phyloP scores from a whole-genome alignment of 768 basidiomycete species.

The Tulasnella sp. region DNA sequence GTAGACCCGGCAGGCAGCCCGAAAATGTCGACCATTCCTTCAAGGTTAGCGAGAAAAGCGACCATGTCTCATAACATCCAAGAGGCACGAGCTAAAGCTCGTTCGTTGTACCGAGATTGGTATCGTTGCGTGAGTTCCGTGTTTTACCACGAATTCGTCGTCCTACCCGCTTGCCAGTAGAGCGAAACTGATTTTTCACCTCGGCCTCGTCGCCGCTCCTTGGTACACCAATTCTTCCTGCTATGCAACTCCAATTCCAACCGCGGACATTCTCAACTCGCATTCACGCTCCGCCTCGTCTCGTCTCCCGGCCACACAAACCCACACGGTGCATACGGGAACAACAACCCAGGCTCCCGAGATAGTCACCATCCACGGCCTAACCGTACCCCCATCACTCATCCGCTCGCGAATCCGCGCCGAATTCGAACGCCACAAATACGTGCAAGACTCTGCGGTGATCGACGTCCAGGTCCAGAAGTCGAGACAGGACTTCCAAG shows the following conservation, averaged over 20 bases:
- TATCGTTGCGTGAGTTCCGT: conserved; percentile 67
- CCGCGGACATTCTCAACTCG: not conserved
- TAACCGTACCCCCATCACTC: conserved; percentile 68
- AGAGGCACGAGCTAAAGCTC: conserved; percentile 59
- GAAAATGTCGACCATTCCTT: conserved; percentile 77
- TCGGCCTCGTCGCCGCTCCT: not conserved
- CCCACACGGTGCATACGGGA: not conserved
- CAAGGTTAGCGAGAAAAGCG: conserved; percentile 70
- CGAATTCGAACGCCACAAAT: conserved; percentile 77
- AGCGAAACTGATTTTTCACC: not conserved
- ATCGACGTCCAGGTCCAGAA: conserved; percentile 85
- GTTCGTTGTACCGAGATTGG: conserved; percentile 88
- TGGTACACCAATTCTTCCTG: not conserved
- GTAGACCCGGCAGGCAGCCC: too few species aligned
- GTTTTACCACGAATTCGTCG: not conserved
- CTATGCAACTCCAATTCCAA: not conserved
- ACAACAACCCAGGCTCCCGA: conserved; percentile 84
- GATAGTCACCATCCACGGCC: conserved; percentile 70
- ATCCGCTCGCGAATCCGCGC: conserved; percentile 77
- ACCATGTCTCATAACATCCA: conserved; percentile 46
- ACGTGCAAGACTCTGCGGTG: conserved; percentile 70
- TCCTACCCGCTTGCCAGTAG: not conserved
- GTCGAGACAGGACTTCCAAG: conserved; percentile 81
- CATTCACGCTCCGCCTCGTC: not conserved
- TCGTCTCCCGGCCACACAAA: not conserved